Evolutionary conservation across 2,329 filamentous ascomycete genomes (phyloP).

Genomic region (Fusarium duplospermum): DNA sequence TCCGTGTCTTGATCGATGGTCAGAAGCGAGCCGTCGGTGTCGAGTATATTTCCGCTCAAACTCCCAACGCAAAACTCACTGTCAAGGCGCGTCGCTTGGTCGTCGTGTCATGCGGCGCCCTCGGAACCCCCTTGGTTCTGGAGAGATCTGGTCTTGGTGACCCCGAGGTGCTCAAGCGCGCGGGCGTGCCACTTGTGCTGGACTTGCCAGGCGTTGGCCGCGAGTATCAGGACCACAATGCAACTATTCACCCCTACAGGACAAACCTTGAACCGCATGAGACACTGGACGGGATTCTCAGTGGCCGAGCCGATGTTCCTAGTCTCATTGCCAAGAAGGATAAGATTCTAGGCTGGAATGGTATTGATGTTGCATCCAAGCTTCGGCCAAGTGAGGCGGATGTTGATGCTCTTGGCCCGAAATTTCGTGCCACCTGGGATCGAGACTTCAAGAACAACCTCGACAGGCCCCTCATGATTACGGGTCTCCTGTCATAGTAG

Average conservation of each 20-base stretch:
- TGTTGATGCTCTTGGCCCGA: background rate
- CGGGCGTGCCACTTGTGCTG: slow-evolving; percentile 25
- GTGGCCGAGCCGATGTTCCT: background rate
- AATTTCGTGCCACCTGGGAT: background rate
- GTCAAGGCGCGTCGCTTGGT: background rate
- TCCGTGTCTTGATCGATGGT: background rate
- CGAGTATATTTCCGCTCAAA: background rate
- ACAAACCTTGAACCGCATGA: slow-evolving; percentile 32
- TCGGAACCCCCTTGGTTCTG: background rate
- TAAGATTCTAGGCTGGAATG: background rate
- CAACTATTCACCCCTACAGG: slow-evolving; percentile 63
- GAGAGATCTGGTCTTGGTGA: background rate
- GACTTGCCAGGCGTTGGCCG: slow-evolving; percentile 64
- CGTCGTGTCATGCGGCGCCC: background rate
- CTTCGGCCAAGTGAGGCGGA: background rate
- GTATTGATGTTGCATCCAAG: background rate
- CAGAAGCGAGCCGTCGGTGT: background rate
- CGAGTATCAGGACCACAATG: slow-evolving; percentile 66
- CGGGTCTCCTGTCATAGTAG: background rate
- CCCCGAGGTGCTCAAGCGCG: background rate
- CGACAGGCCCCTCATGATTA: background rate
- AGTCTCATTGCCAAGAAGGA: background rate
- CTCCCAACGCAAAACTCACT: background rate
- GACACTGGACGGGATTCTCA: background rate
- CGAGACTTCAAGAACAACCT: background rate